These are phyloP conservation scores for Podospora pseudocomata DNA, from an alignment of 495 filamentous ascomycete species.

Conservation along the genomic window DNA sequence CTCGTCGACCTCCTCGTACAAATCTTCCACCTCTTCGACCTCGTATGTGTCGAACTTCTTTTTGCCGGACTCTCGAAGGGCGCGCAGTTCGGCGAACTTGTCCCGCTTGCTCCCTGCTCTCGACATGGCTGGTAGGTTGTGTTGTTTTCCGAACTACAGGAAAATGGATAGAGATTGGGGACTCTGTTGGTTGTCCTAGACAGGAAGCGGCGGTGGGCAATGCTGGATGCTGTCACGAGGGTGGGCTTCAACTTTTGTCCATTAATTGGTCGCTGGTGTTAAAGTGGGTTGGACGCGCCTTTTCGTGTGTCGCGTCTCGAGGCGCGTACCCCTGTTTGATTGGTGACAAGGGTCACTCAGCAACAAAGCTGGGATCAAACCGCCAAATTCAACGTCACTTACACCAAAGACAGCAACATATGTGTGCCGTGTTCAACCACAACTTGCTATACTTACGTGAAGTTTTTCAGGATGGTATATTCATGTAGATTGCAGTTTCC, in stretches of 20 bases:
- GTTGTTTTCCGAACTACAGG: not conserved
- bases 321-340: slow-evolving; percentile 23
- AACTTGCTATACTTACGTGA: not conserved
- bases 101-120: slow-evolving; percentile 43
- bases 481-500: too few species aligned
- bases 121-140: slow-evolving; percentile 35
- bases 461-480: not conserved
- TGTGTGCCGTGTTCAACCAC: not conserved
- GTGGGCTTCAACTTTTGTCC: not conserved
- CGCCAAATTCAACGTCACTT: slow-evolving; percentile 2
- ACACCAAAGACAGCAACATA: not conserved
- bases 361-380: slow-evolving; percentile 5
- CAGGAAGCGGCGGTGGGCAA: not conserved
- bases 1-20: slow-evolving; percentile 97
- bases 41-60: slow-evolving; percentile 86
- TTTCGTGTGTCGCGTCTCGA: slow-evolving; percentile 28
- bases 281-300: slow-evolving; percentile 25
- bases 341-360: not conserved
- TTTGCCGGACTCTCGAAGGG: slow-evolving; percentile 83
- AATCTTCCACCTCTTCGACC: slow-evolving; percentile 73
- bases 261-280: slow-evolving; percentile 18
- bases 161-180: not conserved
- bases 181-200: not conserved
- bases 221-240: not conserved
- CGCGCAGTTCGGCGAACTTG: slow-evolving; percentile 73